Base-by-base conservation (phyloP, 169 alveolate species). In the Cryptosporidium ryanae region DNA sequence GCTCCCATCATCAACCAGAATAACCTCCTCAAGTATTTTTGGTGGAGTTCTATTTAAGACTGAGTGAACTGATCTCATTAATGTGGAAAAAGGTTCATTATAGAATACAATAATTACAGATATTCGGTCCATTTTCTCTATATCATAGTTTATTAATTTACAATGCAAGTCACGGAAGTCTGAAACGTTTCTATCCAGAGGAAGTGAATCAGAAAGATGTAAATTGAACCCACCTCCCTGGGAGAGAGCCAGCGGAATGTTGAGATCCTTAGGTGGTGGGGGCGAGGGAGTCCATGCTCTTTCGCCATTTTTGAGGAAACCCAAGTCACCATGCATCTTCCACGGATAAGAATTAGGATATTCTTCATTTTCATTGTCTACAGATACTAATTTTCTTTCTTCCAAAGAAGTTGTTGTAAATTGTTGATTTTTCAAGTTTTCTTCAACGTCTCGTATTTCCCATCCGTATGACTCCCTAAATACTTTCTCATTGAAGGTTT, bases 161-260 rank as follows among this genome's bases (percentile, higher is more conserved):
- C 91, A 87, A 25, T 48, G 67, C 17, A 57, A 29, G 57, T 82
- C 70, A 12, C 94, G 84, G 21, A 76, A 50, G 48, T 91, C 94
- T 18, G 91, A 68, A 31, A 82, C 89, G 21, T 25, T 63, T 15
- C 94, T 90, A 63, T 91, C 92, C 76, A 91, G 90, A 7, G 92
- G 92, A 34, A 91, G 91, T 6, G 92, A 67, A 64, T 91, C 92
- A 15, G 92, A 82, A 55, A 83, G 55, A 55, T 43, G 23, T 57
- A 90, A 44, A 31, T 89, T 84, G 50, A 91, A 91, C 13, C 94
- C 94, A 29, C 94, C 94, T 10, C 94, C 94, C 2, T 90, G 82
- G 18, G 87, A 67, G 52, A 91, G 89, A 32, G 82, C 92, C 32
- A 27, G 12, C 0, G 89, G 49, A 67, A 90, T 90, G 61, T 82